phyloP scores from a whole-genome alignment of 805 yeast genomes.

The Saitoella complicata region DNA sequence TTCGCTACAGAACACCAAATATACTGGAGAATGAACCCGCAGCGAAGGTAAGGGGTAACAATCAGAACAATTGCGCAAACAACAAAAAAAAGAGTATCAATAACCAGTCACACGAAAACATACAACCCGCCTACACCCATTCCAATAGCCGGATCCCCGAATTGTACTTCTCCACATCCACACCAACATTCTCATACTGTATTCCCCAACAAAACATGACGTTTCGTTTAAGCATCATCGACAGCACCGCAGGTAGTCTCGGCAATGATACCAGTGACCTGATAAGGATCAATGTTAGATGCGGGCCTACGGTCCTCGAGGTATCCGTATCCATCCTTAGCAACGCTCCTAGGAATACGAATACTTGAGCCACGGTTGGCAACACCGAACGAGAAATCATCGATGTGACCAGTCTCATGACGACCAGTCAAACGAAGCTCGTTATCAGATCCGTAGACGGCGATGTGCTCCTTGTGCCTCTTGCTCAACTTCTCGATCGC shows the following conservation, averaged over 20 bases:
- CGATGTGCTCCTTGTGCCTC: slow-evolving; percentile 94
- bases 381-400: slow-evolving; percentile 85
- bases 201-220: no score
- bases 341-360: slow-evolving; percentile 97
- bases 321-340: slow-evolving; percentile 95
- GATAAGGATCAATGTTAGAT: slow-evolving; percentile 96
- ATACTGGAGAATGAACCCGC: no score
- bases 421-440: slow-evolving; percentile 92
- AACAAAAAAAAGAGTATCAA: no score
- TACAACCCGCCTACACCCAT: no score
- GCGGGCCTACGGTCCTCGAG: slow-evolving; percentile 99
- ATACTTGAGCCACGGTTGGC: slow-evolving; percentile 99
- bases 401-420: slow-evolving; percentile 94
- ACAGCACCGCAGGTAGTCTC: slow-evolving; percentile 49
- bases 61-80: no score
- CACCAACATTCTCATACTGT: no score
- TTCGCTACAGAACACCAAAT: no score
- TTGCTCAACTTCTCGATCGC: slow-evolving; percentile 86
- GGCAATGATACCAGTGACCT: slow-evolving; percentile 94
- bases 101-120: no score
- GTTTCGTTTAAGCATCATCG: slow-evolving; percentile 2
- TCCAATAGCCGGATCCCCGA: no score
- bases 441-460: slow-evolving; percentile 88
- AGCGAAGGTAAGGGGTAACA: no score
- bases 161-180: no score